Base-by-base conservation (phyloP, 2,329 filamentous ascomycete species). In the Microdochium paspali region DNA sequence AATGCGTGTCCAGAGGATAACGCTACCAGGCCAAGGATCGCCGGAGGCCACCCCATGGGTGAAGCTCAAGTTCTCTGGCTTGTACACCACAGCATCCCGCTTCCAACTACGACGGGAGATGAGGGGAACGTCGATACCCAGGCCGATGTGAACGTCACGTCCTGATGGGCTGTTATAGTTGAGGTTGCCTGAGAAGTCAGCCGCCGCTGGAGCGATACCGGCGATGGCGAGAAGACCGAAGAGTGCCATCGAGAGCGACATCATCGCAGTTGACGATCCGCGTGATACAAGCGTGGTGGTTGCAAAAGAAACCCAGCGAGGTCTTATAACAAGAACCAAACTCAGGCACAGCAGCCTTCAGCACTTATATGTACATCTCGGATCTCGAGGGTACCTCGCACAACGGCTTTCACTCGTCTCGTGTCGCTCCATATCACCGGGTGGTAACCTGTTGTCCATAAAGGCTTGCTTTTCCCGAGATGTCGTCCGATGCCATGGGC, bases 111-210 rank as follows among this genome's bases (percentile, higher is more conserved):
- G 72, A 60, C 76, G 77, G 42, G 76, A 71, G 44, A 85, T 75
- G 53, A 76, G 79, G 44, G 72, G 73, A 13, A 85, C 71, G n/a
- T 81, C 74, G 43, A 87, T 76, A 4, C 82, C 83, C 10, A 87
- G 69, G 31, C 70, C 68, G 3, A 76, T 72, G 53, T 87, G 83
- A 20, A 40, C 35, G 18, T 40, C 35, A 40, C 82, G 74, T 35
- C 76, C 70, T 1, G 83, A 87, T 5, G 84, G 82, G 55, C 77
- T 83, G 45, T 73, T 70, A 60, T 85, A 87, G 65, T 86, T 86
- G 50, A 86, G 60, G 58, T 86, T 86, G 3, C 62, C 62, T 47
- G 55, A 52, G 40, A 63, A 61, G 20, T 43, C 47, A 4, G 51
- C 57, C 21, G 35, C 44, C 15, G 49, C 54, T 3, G 44, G 24